Conservation (phyloP, 2,329 filamentous ascomycete genomes). For the Periconia macrospinosa region DNA sequence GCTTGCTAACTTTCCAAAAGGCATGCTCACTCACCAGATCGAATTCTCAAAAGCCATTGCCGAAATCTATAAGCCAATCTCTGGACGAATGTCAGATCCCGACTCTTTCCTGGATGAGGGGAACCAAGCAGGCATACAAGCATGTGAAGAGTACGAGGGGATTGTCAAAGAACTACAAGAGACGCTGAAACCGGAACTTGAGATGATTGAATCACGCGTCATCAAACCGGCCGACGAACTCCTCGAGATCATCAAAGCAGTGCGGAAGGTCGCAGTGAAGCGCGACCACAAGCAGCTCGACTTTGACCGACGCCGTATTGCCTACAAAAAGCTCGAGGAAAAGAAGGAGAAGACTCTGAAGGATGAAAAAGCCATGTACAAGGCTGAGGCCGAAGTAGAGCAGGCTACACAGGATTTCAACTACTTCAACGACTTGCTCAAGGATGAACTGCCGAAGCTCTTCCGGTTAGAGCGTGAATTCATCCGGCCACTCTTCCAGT, state of each 20-base stretch:
- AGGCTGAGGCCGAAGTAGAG: conserved; percentile 89
- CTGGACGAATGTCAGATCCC: conserved; percentile 91
- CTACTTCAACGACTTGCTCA: conserved; percentile 96
- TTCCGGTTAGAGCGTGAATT: conserved; percentile 91
- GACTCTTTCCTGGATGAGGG: conserved; percentile 79
- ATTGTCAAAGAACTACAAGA: conserved; percentile 90
- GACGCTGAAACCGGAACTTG: conserved; percentile 85
- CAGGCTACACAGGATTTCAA: conserved; percentile 93
- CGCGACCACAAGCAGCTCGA: conserved; percentile 97
- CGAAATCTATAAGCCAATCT: conserved; percentile 98
- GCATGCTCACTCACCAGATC: conserved; percentile 96
- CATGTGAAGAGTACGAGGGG: conserved; percentile 93
- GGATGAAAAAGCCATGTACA: conserved; percentile 97
- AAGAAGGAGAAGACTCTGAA: conserved; percentile 97
- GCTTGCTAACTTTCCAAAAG: conserved; percentile 41
- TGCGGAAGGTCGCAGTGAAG: conserved; percentile 85
- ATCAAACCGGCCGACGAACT: conserved; percentile 93
- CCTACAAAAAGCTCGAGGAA: conserved; percentile 91
- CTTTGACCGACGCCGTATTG: conserved; percentile 82
- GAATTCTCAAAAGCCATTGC: conserved; percentile 95
- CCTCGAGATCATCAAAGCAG: conserved; percentile 91
- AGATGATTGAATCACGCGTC: conserved; percentile 93
- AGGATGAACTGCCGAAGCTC: conserved; percentile 90
- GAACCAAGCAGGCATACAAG: conserved; percentile 88
- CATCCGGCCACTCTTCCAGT: conserved; percentile 95